phyloP scores from a whole-genome alignment of 768 basidiomycete genomes.

The Russula lepida region DNA sequence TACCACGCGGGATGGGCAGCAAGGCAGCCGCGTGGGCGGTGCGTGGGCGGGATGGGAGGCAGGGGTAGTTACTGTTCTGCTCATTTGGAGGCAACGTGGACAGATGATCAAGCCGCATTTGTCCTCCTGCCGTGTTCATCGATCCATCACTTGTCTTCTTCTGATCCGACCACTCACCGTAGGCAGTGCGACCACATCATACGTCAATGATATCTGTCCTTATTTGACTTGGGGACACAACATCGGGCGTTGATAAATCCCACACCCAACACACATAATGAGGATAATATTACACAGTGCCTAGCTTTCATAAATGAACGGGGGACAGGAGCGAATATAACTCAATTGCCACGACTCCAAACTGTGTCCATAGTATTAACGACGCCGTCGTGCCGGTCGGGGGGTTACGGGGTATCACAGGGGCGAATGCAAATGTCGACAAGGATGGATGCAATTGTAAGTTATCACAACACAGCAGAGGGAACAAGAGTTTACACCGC shows the following conservation, averaged over 20 bases:
- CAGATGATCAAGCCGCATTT: no score
- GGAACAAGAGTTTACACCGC: neutral
- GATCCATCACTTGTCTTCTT: neutral
- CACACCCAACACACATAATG: neutral
- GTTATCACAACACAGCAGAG: neutral
- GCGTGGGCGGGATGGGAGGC: no score
- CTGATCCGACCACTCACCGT: neutral
- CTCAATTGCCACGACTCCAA: neutral
- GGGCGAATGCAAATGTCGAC: neutral
- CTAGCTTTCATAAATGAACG: neutral
- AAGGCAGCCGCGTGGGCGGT: constrained; percentile 17
- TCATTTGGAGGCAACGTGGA: neutral
- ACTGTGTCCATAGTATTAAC: neutral
- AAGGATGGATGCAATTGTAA: neutral
- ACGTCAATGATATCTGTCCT: neutral
- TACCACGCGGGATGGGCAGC: neutral
- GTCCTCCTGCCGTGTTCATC: neutral
- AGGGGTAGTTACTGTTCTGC: no score
- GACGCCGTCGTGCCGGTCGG: neutral
- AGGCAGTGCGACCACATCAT: constrained; percentile 8
- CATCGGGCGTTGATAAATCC: neutral
- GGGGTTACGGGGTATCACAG: neutral
- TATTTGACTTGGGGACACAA: neutral
- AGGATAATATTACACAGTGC: constrained; percentile 9
- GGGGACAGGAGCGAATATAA: neutral